Evolutionary conservation across 2,329 filamentous ascomycete genomes (phyloP).

Genomic region (Cryphonectria naterciae): DNA sequence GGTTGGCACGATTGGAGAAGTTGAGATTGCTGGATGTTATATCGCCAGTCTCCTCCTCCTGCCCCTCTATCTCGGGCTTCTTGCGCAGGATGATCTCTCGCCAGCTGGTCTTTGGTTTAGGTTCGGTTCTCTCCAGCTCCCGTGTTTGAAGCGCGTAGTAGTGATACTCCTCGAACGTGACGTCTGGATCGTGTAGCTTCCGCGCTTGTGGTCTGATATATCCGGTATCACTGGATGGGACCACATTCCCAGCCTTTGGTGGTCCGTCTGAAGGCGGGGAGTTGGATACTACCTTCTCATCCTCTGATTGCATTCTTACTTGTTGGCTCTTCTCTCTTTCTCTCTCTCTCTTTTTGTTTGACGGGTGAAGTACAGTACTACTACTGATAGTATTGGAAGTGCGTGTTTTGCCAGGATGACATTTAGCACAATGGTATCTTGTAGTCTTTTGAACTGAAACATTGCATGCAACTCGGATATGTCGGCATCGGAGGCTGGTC

Average conservation of each 20-base stretch:
- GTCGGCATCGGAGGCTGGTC: background rate
- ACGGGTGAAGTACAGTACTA: background rate
- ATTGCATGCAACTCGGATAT: background rate
- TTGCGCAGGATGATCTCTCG: constrained; percentile 32
- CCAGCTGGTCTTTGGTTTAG: constrained; percentile 32
- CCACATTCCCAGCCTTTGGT: background rate
- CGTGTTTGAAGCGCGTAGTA: constrained; percentile 41
- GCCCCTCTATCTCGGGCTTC: constrained; percentile 26
- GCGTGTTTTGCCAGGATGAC: background rate
- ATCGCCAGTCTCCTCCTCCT: constrained; percentile 14
- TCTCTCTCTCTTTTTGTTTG: background rate
- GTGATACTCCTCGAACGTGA: constrained; percentile 42
- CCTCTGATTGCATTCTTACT: constrained; percentile 9
- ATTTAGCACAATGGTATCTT: background rate
- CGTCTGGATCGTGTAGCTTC: constrained; percentile 35
- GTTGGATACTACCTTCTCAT: background rate
- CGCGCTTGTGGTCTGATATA: constrained; percentile 29
- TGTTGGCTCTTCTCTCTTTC: background rate
- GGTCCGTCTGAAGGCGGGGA: background rate
- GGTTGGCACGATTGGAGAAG: constrained; percentile 22
- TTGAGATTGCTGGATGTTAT: constrained; percentile 22
- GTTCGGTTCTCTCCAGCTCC: constrained; percentile 36
- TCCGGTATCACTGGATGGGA: background rate
- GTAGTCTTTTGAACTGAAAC: background rate
- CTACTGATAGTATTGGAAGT: background rate